Percentiles rank a stretch among this genome's conserved stretches.
phyloP scores from a whole-genome alignment of 805 yeast species.

The Monosporozyma yasuniensis region DNA sequence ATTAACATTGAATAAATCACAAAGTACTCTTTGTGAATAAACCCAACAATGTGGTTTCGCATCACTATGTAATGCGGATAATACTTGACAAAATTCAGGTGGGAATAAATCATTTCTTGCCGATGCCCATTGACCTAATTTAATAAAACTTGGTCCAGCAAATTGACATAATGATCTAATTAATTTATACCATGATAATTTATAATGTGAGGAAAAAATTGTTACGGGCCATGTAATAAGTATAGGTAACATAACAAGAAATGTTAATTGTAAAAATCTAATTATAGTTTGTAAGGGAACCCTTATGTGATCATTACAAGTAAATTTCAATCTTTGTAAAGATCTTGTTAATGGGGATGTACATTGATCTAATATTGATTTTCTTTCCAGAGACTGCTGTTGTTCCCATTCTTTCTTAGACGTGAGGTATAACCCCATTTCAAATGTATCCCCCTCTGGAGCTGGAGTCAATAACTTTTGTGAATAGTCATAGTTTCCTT shows the following conservation, averaged over 20 bases:
- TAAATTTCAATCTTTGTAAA: background rate
- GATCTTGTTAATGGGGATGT: background rate
- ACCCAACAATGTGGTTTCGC: slow-evolving; percentile 63
- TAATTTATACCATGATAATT: slow-evolving; percentile 57
- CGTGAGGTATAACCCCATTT: slow-evolving; percentile 51
- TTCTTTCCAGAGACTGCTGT: slow-evolving; percentile 7
- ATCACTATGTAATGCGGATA: slow-evolving; percentile 73
- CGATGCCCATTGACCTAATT: slow-evolving; percentile 98
- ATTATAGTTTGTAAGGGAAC: slow-evolving; percentile 64
- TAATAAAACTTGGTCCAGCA: slow-evolving; percentile 89
- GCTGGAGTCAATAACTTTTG: slow-evolving; percentile 28
- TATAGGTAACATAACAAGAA: slow-evolving; percentile 58
- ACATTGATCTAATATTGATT: background rate
- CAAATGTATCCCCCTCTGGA: slow-evolving; percentile 53
- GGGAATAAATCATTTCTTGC: slow-evolving; percentile 92
- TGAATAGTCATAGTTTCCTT: background rate
- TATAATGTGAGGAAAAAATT: slow-evolving; percentile 22
- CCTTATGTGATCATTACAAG: slow-evolving; percentile 40
- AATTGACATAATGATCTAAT: slow-evolving; percentile 60
- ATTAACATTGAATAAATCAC: slow-evolving; percentile 46
- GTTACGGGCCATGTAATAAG: slow-evolving; percentile 53
- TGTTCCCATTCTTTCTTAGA: slow-evolving; percentile 46
- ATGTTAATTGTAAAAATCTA: slow-evolving; percentile 60
- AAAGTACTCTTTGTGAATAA: slow-evolving; percentile 40
- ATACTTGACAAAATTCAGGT: slow-evolving; percentile 61